phyloP scores from a whole-genome alignment of 2,329 filamentous ascomycete genomes.

The Volutella citrinella region DNA sequence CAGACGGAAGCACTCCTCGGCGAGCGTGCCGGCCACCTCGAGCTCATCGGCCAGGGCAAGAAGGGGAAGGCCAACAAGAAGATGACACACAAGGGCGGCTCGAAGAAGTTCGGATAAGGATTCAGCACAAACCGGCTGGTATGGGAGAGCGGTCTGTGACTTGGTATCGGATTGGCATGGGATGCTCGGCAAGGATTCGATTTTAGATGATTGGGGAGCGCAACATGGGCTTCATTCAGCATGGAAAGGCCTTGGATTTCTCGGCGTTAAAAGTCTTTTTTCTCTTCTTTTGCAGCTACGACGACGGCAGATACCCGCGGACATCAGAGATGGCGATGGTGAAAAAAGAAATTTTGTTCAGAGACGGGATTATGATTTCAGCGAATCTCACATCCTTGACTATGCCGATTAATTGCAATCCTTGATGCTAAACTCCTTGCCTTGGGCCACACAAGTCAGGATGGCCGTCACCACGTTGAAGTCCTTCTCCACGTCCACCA shows the following conservation, averaged over 20 bases:
- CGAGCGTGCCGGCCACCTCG: slow-evolving; percentile 57
- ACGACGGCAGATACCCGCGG: slow-evolving; percentile 5
- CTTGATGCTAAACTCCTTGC: slow-evolving; percentile 25
- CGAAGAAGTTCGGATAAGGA: slow-evolving; percentile 53
- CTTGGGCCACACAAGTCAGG: slow-evolving; percentile 48
- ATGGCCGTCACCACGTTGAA: slow-evolving; percentile 62
- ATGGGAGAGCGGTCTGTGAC: neutral
- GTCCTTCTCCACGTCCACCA: slow-evolving; percentile 67
- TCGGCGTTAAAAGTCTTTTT: slow-evolving; percentile 1
- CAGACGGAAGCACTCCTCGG: slow-evolving; percentile 58
- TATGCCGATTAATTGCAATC: too few species aligned
- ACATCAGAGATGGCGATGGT: too few species aligned
- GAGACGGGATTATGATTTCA: neutral
- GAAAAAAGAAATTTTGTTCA: neutral
- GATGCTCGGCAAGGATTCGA: too few species aligned
- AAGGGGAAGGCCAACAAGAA: slow-evolving; percentile 47
- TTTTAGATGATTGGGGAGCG: too few species aligned
- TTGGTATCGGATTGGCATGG: neutral
- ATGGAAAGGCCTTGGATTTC: too few species aligned
- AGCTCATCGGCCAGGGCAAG: slow-evolving; percentile 57
- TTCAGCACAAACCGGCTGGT: neutral
- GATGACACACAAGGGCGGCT: slow-evolving; percentile 44
- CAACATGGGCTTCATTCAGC: too few species aligned
- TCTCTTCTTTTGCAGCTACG: too few species aligned
- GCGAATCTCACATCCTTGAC: slow-evolving; percentile 5